A percentile compares a stretch with the other conserved stretches of the same genome.
phyloP scores from a whole-genome alignment of 495 filamentous ascomycete species.

The Aspergillus bridgeri region DNA sequence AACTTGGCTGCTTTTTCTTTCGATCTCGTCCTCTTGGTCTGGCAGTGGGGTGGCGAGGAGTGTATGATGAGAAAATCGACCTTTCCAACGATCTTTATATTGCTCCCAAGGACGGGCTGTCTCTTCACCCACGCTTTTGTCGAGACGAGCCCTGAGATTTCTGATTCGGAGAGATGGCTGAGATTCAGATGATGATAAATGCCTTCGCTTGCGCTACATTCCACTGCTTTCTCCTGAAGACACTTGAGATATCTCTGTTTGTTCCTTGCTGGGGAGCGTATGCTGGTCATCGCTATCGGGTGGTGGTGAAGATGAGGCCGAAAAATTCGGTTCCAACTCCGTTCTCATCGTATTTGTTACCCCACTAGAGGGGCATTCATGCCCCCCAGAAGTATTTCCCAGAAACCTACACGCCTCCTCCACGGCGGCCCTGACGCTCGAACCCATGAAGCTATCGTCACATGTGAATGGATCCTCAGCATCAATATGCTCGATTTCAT shows the following conservation, averaged over 20 bases:
- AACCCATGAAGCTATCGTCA: background rate
- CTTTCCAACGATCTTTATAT: slow-evolving; percentile 12
- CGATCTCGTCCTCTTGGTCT: slow-evolving; percentile 11
- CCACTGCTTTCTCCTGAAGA: too few species aligned
- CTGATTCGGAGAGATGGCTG: background rate
- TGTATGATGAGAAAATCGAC: slow-evolving; percentile 12
- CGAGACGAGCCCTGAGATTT: background rate
- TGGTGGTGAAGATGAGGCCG: background rate
- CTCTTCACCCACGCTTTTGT: slow-evolving; percentile 4
- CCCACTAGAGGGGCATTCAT: background rate
- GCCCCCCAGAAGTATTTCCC: background rate
- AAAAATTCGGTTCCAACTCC: background rate
- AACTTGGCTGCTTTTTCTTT: slow-evolving; percentile 11
- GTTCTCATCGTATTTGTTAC: background rate
- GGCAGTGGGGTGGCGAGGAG: slow-evolving; percentile 8
- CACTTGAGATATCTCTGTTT: background rate
- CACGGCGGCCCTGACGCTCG: background rate
- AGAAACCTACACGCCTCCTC: background rate
- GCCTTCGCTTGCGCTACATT: background rate
- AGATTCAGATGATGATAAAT: slow-evolving; percentile 1
- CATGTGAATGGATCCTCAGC: background rate
- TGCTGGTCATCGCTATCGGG: background rate
- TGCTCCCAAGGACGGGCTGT: slow-evolving; percentile 1
- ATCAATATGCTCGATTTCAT: background rate
- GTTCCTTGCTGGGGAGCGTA: slow-evolving; percentile 1